These are phyloP conservation scores for Cydonia oblonga DNA, from an alignment of 331 rosid species.

Conservation along the genomic window DNA sequence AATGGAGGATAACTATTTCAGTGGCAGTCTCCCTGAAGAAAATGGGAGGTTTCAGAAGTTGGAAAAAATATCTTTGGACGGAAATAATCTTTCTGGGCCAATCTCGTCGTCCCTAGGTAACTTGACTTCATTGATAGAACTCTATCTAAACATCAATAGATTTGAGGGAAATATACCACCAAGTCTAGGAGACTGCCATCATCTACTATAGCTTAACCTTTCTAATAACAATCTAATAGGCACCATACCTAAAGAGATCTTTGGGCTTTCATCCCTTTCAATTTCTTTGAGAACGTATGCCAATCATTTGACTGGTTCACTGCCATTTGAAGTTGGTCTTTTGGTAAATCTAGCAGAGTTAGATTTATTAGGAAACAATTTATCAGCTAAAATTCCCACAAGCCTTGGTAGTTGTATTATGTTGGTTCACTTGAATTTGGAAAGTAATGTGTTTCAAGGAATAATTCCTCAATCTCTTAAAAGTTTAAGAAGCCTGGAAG, in stretches of 20 bases:
- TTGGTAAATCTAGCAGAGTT: not conserved
- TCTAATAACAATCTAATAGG: not conserved
- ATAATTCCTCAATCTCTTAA: constrained; percentile 9
- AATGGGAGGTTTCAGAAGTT: not conserved
- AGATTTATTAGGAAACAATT: not conserved
- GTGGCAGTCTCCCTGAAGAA: not conserved
- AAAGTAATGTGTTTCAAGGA: constrained; percentile 12
- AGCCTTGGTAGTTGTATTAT: not conserved
- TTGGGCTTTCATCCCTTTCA: constrained; percentile 1
- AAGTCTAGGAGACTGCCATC: constrained; percentile 3
- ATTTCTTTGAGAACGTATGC: not conserved
- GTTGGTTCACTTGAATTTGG: not conserved
- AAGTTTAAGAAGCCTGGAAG: not conserved
- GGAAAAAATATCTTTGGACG: not conserved
- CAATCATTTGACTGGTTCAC: not conserved
- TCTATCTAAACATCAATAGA: not conserved
- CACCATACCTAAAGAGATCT: not conserved
- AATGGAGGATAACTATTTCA: not conserved
- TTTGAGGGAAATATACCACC: not conserved
- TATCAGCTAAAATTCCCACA: not conserved
- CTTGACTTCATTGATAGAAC: not conserved
- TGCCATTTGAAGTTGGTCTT: not conserved
- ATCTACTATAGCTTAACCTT: not conserved
- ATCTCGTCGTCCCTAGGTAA: not conserved
- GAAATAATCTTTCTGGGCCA: not conserved